These are phyloP conservation scores for Quercus tomentella DNA, from an alignment of 331 rosid genomes.

Conservation along the genomic window DNA sequence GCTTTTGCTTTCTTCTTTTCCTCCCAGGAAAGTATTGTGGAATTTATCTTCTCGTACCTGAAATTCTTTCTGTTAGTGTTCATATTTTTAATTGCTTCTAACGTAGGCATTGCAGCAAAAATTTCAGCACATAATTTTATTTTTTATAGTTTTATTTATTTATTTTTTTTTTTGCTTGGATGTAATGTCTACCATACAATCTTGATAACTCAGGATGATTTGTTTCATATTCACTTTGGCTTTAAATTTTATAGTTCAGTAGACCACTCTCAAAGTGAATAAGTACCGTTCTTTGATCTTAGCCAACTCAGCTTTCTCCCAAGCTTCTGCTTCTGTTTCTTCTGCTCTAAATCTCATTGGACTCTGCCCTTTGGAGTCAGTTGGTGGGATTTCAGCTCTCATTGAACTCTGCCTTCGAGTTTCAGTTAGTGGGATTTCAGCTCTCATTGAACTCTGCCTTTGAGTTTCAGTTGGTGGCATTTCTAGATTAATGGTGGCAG, in stretches of 20 bases:
- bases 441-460: conserved; percentile 18
- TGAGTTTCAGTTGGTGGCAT: conserved; percentile 12
- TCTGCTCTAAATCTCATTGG: background rate
- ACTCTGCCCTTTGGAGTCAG: background rate
- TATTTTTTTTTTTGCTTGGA: too few relatives aligned
- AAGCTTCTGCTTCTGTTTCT: conserved; percentile 47
- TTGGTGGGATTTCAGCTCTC: background rate
- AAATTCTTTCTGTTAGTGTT: conserved; percentile 10
- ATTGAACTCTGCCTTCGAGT: conserved; percentile 11
- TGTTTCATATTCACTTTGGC: too few relatives aligned
- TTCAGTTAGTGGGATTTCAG: background rate
- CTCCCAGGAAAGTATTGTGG: conserved; percentile 61
- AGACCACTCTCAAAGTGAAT: background rate
- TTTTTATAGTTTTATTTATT: too few relatives aligned
- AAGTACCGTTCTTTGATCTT: conserved; percentile 53
- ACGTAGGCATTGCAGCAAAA: background rate
- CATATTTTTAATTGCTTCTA: background rate
- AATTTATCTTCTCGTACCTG: conserved; percentile 52
- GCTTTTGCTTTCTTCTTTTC: conserved; percentile 49
- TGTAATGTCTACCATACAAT: too few relatives aligned
- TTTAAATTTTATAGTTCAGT: background rate
- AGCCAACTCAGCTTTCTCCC: conserved; percentile 61
- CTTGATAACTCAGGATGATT: too few relatives aligned
- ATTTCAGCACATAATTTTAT: background rate
- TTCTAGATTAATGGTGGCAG: conserved; percentile 12